Percentiles rank a stretch among this genome's conserved stretches.
Evolutionary conservation across 306 rosid species (phyloP).

Genomic region (Sindora glabra): DNA sequence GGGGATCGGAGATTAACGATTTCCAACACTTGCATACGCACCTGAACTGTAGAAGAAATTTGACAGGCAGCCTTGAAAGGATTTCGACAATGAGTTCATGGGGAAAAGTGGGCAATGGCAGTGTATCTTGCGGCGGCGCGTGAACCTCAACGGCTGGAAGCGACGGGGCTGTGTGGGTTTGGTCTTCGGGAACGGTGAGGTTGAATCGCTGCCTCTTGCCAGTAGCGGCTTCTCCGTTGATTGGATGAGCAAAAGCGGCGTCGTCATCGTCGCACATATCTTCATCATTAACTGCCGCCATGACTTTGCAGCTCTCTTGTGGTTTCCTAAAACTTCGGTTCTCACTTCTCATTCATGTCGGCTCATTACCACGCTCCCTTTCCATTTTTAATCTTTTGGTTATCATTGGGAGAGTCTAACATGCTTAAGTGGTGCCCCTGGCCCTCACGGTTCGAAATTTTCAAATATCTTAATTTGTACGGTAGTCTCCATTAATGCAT

Average conservation of each 20-base stretch:
- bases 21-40: conserved; percentile 23
- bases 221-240: background rate
- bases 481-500: too few species aligned
- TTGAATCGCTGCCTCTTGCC: background rate
- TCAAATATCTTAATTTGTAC: too few species aligned
- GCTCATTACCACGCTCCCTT: too few species aligned
- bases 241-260: background rate
- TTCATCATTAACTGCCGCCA: background rate
- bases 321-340: too few species aligned
- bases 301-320: background rate
- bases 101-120: conserved; percentile 4
- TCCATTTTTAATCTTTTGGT: too few species aligned
- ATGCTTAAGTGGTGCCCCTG: too few species aligned
- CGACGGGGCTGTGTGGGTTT: background rate
- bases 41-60: conserved; percentile 10
- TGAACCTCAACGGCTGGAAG: background rate
- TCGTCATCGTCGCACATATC: background rate
- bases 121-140: background rate
- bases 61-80: conserved; percentile 16
- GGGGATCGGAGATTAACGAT: conserved; percentile 27
- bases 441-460: too few species aligned
- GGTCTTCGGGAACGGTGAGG: background rate
- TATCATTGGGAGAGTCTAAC: too few species aligned
- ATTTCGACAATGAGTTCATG: conserved; percentile 17
- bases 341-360: too few species aligned